Percentiles rank a stretch among this genome's conserved stretches.
Evolutionary conservation across 2,329 filamentous ascomycete species (phyloP).

Genomic region (Hypoxylon sp.): DNA sequence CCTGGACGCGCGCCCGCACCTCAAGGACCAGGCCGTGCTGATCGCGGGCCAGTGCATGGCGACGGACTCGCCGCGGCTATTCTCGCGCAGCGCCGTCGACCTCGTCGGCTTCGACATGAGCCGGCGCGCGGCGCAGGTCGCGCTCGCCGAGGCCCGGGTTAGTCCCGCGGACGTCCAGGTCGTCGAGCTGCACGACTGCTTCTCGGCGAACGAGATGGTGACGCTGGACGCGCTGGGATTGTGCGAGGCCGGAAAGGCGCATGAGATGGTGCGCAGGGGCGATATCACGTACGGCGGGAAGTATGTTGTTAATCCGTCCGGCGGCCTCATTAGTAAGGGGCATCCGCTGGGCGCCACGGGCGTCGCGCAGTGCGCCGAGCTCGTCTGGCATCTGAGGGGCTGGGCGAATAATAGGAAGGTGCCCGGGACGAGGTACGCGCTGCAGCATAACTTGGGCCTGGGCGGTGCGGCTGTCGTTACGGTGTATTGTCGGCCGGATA

Average conservation of each 20-base stretch:
- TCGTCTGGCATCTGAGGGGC: constrained; percentile 94
- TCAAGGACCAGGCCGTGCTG: constrained; percentile 85
- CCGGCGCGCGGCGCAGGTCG: constrained; percentile 75
- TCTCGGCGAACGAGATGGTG: constrained; percentile 94
- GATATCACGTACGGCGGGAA: constrained; percentile 93
- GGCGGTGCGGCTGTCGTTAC: constrained; percentile 93
- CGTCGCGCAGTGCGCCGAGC: constrained; percentile 94
- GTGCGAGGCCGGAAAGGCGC: constrained; percentile 83
- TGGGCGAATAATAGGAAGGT: constrained; percentile 93
- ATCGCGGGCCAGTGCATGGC: constrained; percentile 90
- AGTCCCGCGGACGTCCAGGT: constrained; percentile 81
- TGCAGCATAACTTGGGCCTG: constrained; percentile 95
- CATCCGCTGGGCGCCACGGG: constrained; percentile 95
- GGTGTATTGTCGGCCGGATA: constrained; percentile 89
- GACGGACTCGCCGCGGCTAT: constrained; percentile 86
- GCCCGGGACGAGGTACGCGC: constrained; percentile 76
- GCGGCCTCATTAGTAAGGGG: constrained; percentile 95
- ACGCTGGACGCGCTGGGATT: constrained; percentile 89
- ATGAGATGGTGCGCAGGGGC: constrained; percentile 88
- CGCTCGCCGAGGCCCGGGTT: constrained; percentile 81
- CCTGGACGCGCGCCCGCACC: constrained; percentile 85
- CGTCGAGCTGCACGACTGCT: constrained; percentile 96
- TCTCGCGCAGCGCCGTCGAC: constrained; percentile 86
- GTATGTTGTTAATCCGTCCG: constrained; percentile 91
- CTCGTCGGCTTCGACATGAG: constrained; percentile 92